These are phyloP conservation scores for Tilletia indica DNA, from an alignment of 1,284 basidiomycete genomes.

Conservation along the genomic window DNA sequence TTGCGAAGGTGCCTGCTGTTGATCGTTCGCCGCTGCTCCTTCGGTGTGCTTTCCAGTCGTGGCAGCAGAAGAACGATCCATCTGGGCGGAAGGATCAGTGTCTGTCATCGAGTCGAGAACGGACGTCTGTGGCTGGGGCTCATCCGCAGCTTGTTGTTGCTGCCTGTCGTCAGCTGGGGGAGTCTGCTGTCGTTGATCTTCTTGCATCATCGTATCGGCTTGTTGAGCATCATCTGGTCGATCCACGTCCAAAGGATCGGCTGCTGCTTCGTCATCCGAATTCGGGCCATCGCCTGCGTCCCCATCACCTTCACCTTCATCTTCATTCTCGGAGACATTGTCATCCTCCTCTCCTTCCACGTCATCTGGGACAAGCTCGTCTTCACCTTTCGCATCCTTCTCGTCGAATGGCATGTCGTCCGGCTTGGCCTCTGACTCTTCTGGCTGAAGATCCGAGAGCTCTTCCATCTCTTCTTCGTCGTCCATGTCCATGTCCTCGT, in stretches of 20 bases:
- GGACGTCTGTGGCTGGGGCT: slow-evolving; percentile 15
- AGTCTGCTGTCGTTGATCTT: not conserved
- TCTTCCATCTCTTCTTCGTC: slow-evolving; percentile 21
- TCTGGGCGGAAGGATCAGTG: slow-evolving; percentile 5
- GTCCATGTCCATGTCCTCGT: slow-evolving; percentile 41
- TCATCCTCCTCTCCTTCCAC: slow-evolving; percentile 18
- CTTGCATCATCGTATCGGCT: slow-evolving; percentile 24
- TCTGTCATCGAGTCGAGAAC: slow-evolving; percentile 10
- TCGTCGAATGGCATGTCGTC: slow-evolving; percentile 38
- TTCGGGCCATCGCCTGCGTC: slow-evolving; percentile 20
- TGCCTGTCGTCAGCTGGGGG: slow-evolving; percentile 40
- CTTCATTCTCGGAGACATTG: slow-evolving; percentile 17
- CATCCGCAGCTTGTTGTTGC: slow-evolving; percentile 52
- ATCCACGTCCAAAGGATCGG: slow-evolving; percentile 33
- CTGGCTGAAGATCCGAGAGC: slow-evolving; percentile 15
- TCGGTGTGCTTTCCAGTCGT: slow-evolving; percentile 5
- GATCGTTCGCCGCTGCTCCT: slow-evolving; percentile 4
- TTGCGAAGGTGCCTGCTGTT: slow-evolving; percentile 18
- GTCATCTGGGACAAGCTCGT: not conserved
- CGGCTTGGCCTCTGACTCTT: slow-evolving; percentile 21
- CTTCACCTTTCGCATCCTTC: slow-evolving; percentile 46
- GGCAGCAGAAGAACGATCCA: slow-evolving; percentile 6
- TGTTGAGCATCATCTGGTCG: slow-evolving; percentile 37
- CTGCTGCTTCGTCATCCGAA: slow-evolving; percentile 18
- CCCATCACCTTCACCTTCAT: slow-evolving; percentile 25